phyloP scores from a whole-genome alignment of 768 basidiomycete genomes.

The Mycena kentingensis region DNA sequence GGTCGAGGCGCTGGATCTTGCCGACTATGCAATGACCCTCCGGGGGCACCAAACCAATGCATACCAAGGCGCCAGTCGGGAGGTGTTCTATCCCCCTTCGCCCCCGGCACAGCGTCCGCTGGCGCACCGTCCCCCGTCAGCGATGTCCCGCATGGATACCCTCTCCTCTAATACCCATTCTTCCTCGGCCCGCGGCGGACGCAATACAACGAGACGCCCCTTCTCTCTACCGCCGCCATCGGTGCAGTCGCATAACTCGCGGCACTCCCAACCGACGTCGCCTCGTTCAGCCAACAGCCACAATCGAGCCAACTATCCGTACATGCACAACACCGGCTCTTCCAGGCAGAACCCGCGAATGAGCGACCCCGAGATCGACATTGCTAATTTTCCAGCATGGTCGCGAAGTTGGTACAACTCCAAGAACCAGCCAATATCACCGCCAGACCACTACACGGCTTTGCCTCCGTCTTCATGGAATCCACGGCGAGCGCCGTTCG shows the following conservation, averaged over 20 bases:
- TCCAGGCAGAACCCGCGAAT: constrained; percentile 25
- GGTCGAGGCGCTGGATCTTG: constrained; percentile 71
- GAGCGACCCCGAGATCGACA: constrained; percentile 52
- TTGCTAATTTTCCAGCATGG: constrained; percentile 65
- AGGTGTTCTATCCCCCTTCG: constrained; percentile 35
- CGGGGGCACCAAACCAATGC: constrained; percentile 35
- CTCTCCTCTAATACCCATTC: constrained; percentile 40
- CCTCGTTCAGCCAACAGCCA: constrained; percentile 23
- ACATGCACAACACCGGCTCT: constrained; percentile 22
- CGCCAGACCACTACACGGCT: constrained; percentile 27
- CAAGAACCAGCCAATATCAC: constrained; percentile 33
- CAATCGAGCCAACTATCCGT: constrained; percentile 24
- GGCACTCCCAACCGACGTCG: constrained; percentile 19
- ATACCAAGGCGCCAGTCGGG: constrained; percentile 21
- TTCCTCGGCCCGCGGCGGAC: constrained; percentile 26
- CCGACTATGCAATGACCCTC: constrained; percentile 64
- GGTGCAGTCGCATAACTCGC: constrained; percentile 27
- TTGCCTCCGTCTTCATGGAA: constrained; percentile 22
- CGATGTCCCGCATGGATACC: constrained; percentile 47
- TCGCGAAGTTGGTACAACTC: constrained; percentile 61
- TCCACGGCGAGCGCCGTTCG: constrained; percentile 35
- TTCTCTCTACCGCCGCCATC: constrained; percentile 53
- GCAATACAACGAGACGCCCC: constrained; percentile 37
- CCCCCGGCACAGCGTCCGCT: constrained; percentile 18
- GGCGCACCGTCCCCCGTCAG: constrained; percentile 36